Evolutionary conservation across 495 filamentous ascomycete genomes (phyloP).

Genomic region (Xylaria cubensis): DNA sequence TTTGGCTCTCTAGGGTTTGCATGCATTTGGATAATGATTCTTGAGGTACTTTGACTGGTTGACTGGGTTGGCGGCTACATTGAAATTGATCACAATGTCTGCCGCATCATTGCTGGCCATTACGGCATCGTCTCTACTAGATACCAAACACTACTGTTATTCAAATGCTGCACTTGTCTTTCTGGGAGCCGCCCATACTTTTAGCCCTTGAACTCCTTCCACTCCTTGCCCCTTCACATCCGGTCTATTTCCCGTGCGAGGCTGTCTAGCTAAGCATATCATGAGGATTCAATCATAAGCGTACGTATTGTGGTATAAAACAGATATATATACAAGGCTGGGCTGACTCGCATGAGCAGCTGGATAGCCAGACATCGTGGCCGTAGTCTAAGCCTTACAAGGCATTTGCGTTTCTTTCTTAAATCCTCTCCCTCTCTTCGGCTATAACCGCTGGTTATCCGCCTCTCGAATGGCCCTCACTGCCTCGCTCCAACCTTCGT

Average conservation of each 20-base stretch:
- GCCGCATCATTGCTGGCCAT: not conserved
- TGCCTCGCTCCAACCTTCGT: constrained; percentile 51
- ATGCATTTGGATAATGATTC: constrained; percentile 19
- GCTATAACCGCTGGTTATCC: constrained; percentile 50
- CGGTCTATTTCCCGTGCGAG: not conserved
- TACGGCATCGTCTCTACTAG: constrained; percentile 23
- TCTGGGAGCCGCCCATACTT: not conserved
- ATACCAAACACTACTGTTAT: constrained; percentile 28
- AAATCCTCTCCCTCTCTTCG: not conserved
- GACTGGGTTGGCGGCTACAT: not conserved
- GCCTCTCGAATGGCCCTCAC: constrained; percentile 49
- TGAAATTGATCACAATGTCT: constrained; percentile 4
- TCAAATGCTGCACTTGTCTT: constrained; percentile 13
- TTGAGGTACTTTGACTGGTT: constrained; percentile 11
- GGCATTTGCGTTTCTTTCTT: not conserved
- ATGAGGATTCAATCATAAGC: constrained; percentile 28
- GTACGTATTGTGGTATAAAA: constrained; percentile 36
- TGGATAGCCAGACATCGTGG: not conserved
- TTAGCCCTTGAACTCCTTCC: not conserved
- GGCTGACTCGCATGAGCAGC: constrained; percentile 20
- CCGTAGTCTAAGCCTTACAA: not conserved
- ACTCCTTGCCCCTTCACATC: not conserved
- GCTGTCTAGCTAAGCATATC: not conserved
- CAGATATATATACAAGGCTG: constrained; percentile 30
- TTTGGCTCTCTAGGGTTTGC: constrained; percentile 21